Base-by-base conservation (phyloP, 805 yeast genomes). In the Saccharomycodes ludwigii region DNA sequence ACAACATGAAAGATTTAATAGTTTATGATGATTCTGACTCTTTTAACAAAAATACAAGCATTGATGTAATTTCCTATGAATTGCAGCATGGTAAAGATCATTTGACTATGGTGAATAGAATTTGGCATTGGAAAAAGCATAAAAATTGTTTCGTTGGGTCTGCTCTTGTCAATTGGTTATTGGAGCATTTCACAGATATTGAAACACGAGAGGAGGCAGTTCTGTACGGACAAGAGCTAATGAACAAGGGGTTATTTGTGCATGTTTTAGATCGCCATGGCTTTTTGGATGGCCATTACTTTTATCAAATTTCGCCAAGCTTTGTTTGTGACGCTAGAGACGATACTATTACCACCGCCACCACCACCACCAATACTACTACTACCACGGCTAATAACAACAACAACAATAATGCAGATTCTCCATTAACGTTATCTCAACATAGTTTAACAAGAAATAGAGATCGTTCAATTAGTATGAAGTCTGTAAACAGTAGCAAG, bases 261-360 rank as follows among this genome's bases (percentile, higher is more conserved):
- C 97, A 88, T 47, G 95, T 84, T 14, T 83, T 80, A 38, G 63
- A 71, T 27, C 66, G 88, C 21, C 96, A 88, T 49, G 73, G 79
- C 3, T 83, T 91, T 43, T 56, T 85, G 32, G 94, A 88, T 56
- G 98, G 98, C 0, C 86, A 91, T 47, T 88, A 85, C 50, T 88
- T 88, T 53, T 88, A 88, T 47, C 76, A 72, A 43, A 52, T 86
- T 31, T 65, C 64, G 14, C 68, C 70, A 1, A 78, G 76, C 19
- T 79, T 65, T 40, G 53, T 60, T 9, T 58, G 35, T 42, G 42
- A 34, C 25, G 28, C 31, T n/a, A 31, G 35, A 24, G n/a, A n/a
- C n/a, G n/a, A n/a, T n/a, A n/a, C n/a, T 14, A n/a, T 21, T 34
- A 10, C 35, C 32, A 5, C 15, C 31, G 5, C 32, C 44, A 13